These are phyloP conservation scores for Solanum gracilifrons DNA, from an alignment of 257 asterid genomes.

Conservation along the genomic window DNA sequence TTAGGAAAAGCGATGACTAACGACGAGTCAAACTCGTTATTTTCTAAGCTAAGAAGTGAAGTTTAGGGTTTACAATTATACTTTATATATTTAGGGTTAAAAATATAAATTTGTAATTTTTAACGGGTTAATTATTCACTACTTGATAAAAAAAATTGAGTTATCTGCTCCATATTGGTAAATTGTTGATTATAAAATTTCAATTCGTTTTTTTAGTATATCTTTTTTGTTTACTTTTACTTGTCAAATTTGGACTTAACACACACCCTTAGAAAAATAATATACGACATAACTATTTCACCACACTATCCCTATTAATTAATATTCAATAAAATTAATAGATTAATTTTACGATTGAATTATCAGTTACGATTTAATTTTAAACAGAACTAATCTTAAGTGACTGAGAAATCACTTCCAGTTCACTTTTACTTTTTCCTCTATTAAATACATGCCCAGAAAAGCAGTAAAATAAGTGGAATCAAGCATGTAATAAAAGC, in stretches of 20 bases:
- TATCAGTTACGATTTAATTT: not conserved
- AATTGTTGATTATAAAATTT: not conserved
- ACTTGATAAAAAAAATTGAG: not conserved
- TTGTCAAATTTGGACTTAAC: too few species aligned
- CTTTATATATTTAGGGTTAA: not conserved
- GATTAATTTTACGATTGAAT: not conserved
- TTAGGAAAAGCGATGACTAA: not conserved
- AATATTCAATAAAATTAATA: too few species aligned
- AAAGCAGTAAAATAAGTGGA: not conserved
- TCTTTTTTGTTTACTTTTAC: too few species aligned
- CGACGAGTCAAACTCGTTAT: not conserved
- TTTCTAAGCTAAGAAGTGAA: not conserved
- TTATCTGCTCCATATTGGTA: not conserved
- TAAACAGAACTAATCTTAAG: not conserved
- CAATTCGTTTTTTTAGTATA: not conserved
- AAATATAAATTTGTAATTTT: not conserved
- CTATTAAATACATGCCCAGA: not conserved
- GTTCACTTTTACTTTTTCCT: not conserved
- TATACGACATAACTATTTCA: fast-evolving
- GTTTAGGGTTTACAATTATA: not conserved
- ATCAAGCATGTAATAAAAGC: not conserved
- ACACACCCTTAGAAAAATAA: not conserved
- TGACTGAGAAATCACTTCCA: not conserved
- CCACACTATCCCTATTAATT: not conserved
- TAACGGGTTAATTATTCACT: not conserved